A percentile compares a stretch with the other conserved stretches of the same genome.
Evolutionary conservation across 2,329 filamentous ascomycete genomes (phyloP).

Genomic region (Polytolypa hystricis): DNA sequence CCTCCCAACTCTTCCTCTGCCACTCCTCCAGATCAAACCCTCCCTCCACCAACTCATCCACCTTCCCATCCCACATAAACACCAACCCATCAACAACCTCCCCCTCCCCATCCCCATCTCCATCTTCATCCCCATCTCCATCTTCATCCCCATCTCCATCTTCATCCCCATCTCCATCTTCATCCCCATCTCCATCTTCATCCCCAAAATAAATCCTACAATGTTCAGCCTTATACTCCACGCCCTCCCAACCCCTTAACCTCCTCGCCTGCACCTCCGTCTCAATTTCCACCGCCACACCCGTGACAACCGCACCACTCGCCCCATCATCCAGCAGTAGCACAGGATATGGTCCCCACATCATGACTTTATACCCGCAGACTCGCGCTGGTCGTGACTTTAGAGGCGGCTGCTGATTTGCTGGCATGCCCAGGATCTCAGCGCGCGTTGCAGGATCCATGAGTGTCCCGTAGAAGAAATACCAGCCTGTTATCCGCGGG

Average conservation of each 20-base stretch:
- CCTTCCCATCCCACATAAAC: slow-evolving; percentile 5
- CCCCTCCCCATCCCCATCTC: no score
- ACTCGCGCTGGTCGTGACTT: slow-evolving; percentile 3
- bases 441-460: slow-evolving; percentile 7
- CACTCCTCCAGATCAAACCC: background rate
- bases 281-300: slow-evolving; percentile 5
- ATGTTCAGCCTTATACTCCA: background rate
- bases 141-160: no score
- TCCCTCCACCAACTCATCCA: background rate
- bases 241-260: slow-evolving; percentile 3
- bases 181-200: no score
- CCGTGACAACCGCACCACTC: slow-evolving; percentile 1
- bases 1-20: background rate
- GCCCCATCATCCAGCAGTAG: slow-evolving; percentile 6
- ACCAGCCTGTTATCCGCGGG: slow-evolving; percentile 11
- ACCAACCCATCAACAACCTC: slow-evolving; percentile 3
- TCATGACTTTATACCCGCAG: slow-evolving; percentile 7
- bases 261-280: slow-evolving; percentile 2
- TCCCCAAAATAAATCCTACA: slow-evolving; percentile 4
- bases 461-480: slow-evolving; percentile 13
- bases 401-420: background rate
- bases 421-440: slow-evolving; percentile 3
- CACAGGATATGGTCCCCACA: slow-evolving; percentile 7
- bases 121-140: no score
- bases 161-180: no score